These are phyloP conservation scores for Elongisporangium prolatum DNA, from an alignment of 352 stramenopile species.

Conservation along the genomic window DNA sequence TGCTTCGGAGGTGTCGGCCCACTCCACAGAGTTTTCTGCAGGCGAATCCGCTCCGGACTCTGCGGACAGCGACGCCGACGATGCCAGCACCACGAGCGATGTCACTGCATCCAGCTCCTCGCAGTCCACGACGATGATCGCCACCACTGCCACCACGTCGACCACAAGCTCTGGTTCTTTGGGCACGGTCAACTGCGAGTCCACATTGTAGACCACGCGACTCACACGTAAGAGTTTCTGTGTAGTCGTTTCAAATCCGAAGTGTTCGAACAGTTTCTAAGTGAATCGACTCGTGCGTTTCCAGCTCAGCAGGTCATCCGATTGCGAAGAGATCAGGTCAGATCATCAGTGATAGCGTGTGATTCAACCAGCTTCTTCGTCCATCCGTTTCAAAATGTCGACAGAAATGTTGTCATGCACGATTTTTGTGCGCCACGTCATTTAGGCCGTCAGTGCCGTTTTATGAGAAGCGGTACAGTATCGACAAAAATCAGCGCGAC, in stretches of 20 bases:
- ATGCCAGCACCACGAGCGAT: neutral
- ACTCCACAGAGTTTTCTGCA: constrained; percentile 5
- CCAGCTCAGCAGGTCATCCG: neutral
- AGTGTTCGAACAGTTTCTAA: neutral
- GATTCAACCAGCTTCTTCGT: neutral
- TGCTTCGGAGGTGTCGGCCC: constrained; percentile 3
- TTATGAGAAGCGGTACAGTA: too few relatives aligned
- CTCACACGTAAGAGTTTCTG: neutral
- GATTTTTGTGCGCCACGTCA: neutral
- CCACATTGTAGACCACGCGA: neutral
- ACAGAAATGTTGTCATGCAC: neutral
- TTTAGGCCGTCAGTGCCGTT: neutral
- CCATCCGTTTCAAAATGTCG: neutral
- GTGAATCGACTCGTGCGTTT: neutral
- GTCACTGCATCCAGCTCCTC: neutral
- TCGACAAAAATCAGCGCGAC: too few relatives aligned
- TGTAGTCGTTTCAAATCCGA: neutral
- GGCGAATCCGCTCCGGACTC: neutral
- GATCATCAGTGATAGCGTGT: neutral
- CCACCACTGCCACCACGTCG: neutral
- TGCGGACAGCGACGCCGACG: neutral
- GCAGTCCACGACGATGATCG: neutral
- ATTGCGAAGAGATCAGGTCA: neutral
- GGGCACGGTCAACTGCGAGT: neutral
- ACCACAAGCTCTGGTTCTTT: neutral